These are phyloP conservation scores for Cutaneotrichosporon sp. DNA, from an alignment of 1,284 basidiomycete genomes.

Conservation along the genomic window DNA sequence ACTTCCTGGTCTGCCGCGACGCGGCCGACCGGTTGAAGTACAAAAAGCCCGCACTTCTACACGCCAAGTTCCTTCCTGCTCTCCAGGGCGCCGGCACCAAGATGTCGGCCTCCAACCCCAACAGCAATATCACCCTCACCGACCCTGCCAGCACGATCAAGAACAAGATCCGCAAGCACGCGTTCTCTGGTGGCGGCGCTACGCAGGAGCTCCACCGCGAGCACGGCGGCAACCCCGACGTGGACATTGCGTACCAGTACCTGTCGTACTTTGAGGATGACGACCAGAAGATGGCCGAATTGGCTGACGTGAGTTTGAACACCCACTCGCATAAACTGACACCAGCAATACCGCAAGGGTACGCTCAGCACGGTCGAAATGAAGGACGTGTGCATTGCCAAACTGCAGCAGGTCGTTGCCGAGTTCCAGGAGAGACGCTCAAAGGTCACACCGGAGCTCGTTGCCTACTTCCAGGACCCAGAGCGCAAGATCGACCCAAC, in stretches of 20 bases:
- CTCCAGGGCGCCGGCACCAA: constrained; percentile 97
- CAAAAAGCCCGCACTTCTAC: constrained; percentile 86
- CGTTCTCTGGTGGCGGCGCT: constrained; percentile 81
- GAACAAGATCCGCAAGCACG: constrained; percentile 94
- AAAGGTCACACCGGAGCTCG: constrained; percentile 70
- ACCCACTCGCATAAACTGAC: background rate
- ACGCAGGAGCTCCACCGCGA: constrained; percentile 88
- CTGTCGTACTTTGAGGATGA: constrained; percentile 95
- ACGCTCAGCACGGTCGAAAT: constrained; percentile 84
- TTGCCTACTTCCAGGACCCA: constrained; percentile 77
- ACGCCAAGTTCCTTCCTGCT: constrained; percentile 97
- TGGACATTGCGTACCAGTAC: constrained; percentile 96
- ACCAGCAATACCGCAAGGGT: constrained; percentile 84
- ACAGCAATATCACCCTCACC: constrained; percentile 90
- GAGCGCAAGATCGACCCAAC: constrained; percentile 67
- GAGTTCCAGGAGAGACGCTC: constrained; percentile 89
- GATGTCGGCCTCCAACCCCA: constrained; percentile 93
- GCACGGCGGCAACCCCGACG: constrained; percentile 86
- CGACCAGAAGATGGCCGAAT: constrained; percentile 72
- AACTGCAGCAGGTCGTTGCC: constrained; percentile 77
- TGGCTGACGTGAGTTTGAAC: constrained; percentile 64
- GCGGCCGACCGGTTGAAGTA: constrained; percentile 91
- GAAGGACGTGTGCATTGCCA: constrained; percentile 81
- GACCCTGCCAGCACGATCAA: constrained; percentile 90
- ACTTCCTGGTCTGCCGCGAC: constrained; percentile 92